These are phyloP conservation scores for Blumeriella jaapii DNA, from an alignment of 2,329 filamentous ascomycete species.

Conservation along the genomic window DNA sequence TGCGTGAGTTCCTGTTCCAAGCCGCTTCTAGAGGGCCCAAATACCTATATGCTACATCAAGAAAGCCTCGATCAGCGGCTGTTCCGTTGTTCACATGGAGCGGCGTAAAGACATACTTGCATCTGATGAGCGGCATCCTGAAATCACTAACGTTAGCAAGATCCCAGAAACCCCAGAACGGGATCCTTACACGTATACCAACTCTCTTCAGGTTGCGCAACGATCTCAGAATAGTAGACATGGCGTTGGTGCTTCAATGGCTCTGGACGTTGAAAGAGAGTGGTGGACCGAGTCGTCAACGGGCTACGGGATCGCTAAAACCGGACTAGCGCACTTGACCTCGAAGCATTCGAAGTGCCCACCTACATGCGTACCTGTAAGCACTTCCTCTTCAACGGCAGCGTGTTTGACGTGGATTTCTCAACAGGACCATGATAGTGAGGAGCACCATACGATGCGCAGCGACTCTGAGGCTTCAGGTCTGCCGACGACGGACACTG, in stretches of 20 bases:
- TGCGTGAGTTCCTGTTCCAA: slow-evolving; percentile 10
- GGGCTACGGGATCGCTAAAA: slow-evolving; percentile 14
- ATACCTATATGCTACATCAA: slow-evolving; percentile 25
- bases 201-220: slow-evolving; percentile 77
- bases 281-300: slow-evolving; percentile 7
- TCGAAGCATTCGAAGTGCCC: too few relatives aligned
- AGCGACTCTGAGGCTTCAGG: slow-evolving; percentile 20
- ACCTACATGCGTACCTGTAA: too few relatives aligned
- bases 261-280: slow-evolving; percentile 11
- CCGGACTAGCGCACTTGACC: slow-evolving; percentile 2
- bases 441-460: slow-evolving; percentile 27
- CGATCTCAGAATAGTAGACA: slow-evolving; percentile 88
- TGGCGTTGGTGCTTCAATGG: slow-evolving; percentile 36
- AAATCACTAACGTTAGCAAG: slow-evolving; percentile 29
- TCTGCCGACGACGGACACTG: slow-evolving; percentile 15
- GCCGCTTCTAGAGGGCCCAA: neutral
- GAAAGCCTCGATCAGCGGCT: slow-evolving; percentile 13
- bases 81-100: slow-evolving; percentile 14
- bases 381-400: neutral
- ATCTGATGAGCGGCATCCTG: slow-evolving; percentile 89
- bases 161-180: neutral
- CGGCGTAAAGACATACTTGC: slow-evolving; percentile 53
- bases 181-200: slow-evolving; percentile 63
- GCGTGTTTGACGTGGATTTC: neutral
- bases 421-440: slow-evolving; percentile 25